These are phyloP conservation scores for Ganoderma sinense DNA, from an alignment of 1,284 basidiomycete species.

Conservation along the genomic window DNA sequence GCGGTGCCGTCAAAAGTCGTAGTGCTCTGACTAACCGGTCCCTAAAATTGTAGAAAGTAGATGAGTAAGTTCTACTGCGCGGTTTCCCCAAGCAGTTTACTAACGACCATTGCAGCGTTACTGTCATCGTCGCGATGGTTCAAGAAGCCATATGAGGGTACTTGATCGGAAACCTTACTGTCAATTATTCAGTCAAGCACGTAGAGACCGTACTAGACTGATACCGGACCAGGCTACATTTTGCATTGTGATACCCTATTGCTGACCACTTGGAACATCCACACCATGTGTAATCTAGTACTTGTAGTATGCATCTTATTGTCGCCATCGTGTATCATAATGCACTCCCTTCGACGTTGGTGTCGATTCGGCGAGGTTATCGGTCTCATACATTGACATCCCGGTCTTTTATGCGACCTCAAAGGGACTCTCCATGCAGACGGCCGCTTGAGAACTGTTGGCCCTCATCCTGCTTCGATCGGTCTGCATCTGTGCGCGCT, in stretches of 20 bases:
- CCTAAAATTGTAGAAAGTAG: conserved; percentile 55
- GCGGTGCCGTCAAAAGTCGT: neutral
- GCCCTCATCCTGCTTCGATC: neutral
- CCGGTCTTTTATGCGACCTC: neutral
- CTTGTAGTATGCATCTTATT: conserved; percentile 12
- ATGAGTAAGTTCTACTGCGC: conserved; percentile 57
- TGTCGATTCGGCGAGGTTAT: neutral
- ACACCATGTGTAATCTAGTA: conserved; percentile 23
- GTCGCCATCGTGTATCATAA: conserved; percentile 4
- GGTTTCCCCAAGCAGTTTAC: neutral
- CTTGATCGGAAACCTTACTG: neutral
- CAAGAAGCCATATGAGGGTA: conserved; percentile 46
- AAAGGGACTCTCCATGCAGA: neutral
- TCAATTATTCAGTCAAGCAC: neutral
- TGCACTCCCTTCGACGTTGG: neutral
- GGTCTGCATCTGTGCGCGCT: neutral
- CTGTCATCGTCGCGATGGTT: conserved; percentile 66
- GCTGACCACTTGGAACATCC: conserved; percentile 10
- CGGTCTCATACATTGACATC: neutral
- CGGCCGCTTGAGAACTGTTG: neutral
- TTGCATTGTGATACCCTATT: conserved; percentile 26
- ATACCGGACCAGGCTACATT: conserved; percentile 15
- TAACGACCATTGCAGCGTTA: conserved; percentile 51
- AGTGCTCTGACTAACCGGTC: neutral
- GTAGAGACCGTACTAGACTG: conserved; percentile 12